Percentiles rank a stretch among this genome's conserved stretches.
These are phyloP conservation scores for Claviceps arundinis DNA, from an alignment of 2,329 filamentous ascomycete species.

Conservation along the genomic window DNA sequence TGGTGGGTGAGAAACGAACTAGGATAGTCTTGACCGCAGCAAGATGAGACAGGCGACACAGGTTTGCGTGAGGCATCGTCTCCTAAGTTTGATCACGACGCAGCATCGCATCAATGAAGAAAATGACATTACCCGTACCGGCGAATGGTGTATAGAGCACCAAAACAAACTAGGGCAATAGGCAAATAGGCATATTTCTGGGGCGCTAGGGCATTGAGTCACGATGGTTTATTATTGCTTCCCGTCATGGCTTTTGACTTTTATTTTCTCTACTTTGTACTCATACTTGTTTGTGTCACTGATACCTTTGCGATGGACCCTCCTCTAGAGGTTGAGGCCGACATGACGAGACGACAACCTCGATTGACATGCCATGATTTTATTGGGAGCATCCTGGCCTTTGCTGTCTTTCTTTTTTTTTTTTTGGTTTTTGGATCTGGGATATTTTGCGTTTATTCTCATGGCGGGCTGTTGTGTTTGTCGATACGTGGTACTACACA, in stretches of 20 bases:
- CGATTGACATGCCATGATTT: not conserved
- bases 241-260: conserved; percentile 1
- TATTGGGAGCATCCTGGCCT: not conserved
- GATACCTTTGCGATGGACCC: conserved; percentile 12
- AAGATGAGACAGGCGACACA: not conserved
- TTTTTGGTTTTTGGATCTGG: not conserved
- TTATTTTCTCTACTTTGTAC: not conserved
- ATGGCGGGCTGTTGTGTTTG: too few species aligned
- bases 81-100: conserved; percentile 15
- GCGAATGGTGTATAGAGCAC: conserved; percentile 24
- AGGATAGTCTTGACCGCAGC: not conserved
- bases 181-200: conserved; percentile 20
- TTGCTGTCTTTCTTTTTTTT: not conserved
- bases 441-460: too few species aligned
- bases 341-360: conserved; percentile 4
- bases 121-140: conserved; percentile 21
- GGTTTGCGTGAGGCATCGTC: not conserved
- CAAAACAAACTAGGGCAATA: conserved; percentile 7
- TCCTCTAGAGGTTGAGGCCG: conserved; percentile 1
- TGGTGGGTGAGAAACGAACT: not conserved
- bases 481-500: too few species aligned
- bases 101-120: conserved; percentile 21
- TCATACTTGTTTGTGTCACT: not conserved
- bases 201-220: conserved; percentile 21
- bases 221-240: conserved; percentile 19